Percentiles rank a stretch among this genome's conserved stretches.
Conservation (phyloP, 2,329 filamentous ascomycete species). For the Berkeleyomyces basicola region DNA sequence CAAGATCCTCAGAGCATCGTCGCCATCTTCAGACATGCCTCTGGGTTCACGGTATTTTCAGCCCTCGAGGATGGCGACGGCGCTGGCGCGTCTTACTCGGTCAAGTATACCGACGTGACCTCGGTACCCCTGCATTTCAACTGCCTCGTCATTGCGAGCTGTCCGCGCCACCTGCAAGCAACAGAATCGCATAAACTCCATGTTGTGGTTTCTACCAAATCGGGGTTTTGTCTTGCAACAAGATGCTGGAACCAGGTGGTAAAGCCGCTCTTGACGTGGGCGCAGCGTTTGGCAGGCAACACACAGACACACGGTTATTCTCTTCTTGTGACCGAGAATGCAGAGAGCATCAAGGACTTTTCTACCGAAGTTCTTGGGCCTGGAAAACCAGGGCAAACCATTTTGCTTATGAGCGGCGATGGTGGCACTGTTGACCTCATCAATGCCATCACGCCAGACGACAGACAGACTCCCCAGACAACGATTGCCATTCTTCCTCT, state of each 20-base stretch:
- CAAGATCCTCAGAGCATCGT: neutral
- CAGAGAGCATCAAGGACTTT: constrained; percentile 48
- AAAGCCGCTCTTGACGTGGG: neutral
- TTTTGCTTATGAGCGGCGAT: constrained; percentile 74
- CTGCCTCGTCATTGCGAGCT: constrained; percentile 9
- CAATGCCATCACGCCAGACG: constrained; percentile 33
- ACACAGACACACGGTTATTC: constrained; percentile 23
- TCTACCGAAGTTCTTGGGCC: constrained; percentile 25
- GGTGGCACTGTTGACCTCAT: constrained; percentile 72
- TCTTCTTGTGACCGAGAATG: constrained; percentile 45
- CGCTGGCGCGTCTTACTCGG: constrained; percentile 13
- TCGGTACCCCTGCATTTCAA: constrained; percentile 19
- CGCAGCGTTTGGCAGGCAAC: constrained; percentile 13
- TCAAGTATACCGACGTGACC: constrained; percentile 14
- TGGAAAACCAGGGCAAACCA: constrained; percentile 28
- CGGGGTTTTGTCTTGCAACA: constrained; percentile 41
- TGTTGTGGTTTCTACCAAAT: constrained; percentile 49
- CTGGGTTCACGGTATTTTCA: neutral
- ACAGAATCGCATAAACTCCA: constrained; percentile 28
- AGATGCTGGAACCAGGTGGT: constrained; percentile 7
- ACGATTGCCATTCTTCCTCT: constrained; percentile 40
- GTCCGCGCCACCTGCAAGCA: constrained; percentile 7
- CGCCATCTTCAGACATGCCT: neutral
- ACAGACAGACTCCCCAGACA: constrained; percentile 19
- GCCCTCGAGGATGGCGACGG: constrained; percentile 4